Evolutionary conservation across 1,284 basidiomycete genomes (phyloP), one percentile per base, ranked within the genome.

Genomic region (Ustilago nuda): DNA sequence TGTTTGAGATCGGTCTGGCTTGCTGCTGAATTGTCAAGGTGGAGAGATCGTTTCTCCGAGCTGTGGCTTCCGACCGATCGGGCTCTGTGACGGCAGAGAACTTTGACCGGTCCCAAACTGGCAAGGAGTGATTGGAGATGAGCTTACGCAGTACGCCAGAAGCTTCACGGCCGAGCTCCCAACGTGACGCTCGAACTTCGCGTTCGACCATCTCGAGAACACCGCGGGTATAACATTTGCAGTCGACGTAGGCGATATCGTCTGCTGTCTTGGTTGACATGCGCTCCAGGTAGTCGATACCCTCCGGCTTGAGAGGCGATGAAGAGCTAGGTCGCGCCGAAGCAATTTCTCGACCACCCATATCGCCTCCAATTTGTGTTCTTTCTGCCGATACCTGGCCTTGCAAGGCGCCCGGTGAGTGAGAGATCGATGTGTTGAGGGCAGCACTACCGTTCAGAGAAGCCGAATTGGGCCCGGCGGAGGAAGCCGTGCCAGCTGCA

Each of bases 131-230:
- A 30, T 78, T 74, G 19, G 74, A 62, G 33, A 80, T 76, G 19
- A 81, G 76, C 37, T 79, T 79, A 19, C 79, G 66, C 45, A 81
- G 35, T 6, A 79, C 78, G 23, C 78, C 79, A 15, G 73, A 75
- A 11, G 79, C 79, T 41, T 79, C 78, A 12, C 78, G 68, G 12
- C 74, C 75, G 7, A 81, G 68, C 51, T 81, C 79, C 79, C 79
- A 81, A 0, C 79, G 67, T 45, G 79, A 79, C 9, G 63, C 72
- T 17, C 73, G 50, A n/a, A 79, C 67, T 33, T 76, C 70, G 15
- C 65, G 63, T 36, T 81, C 79, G 9, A 81, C 77, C 61, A 81
- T 71, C 59, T 79, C 77, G 15, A 81, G 61, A 43, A 80, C 76
- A 9, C 66, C 67, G 15, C 66, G 66, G 0, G 69, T 71, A 43